Evolutionary conservation across 176 grass and related monocot genomes (phyloP).

Genomic region (Hordeum marinum): DNA sequence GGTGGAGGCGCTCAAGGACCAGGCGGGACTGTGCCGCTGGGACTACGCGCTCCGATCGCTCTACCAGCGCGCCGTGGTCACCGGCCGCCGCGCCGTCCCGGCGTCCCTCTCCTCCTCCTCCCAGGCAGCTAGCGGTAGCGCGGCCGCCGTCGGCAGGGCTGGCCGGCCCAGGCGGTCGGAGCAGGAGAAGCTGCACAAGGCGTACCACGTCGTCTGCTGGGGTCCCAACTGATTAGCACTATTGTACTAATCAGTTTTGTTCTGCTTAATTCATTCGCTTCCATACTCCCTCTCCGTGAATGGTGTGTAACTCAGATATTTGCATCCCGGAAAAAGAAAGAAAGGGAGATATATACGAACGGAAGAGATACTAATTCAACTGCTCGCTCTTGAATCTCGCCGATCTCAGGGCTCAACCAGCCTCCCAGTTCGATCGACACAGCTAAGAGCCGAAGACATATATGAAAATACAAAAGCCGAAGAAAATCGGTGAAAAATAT

Average conservation of each 20-base stretch:
- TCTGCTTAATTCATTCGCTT: neutral
- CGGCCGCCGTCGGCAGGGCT: neutral
- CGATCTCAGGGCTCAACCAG: no score
- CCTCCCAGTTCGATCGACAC: no score
- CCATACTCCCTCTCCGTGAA: neutral
- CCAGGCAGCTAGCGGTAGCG: neutral
- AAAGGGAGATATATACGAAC: no score
- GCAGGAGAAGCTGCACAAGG: constrained; percentile 56
- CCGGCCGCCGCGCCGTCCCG: constrained; percentile 26
- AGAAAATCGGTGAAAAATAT: no score
- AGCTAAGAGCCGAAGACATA: no score
- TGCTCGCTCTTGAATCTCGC: no score
- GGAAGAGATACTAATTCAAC: neutral
- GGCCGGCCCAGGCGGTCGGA: constrained; percentile 9
- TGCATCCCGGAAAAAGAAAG: neutral
- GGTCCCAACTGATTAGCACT: constrained; percentile 31
- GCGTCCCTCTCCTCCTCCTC: constrained; percentile 20
- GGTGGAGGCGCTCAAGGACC: constrained; percentile 76
- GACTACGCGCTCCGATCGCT: constrained; percentile 53
- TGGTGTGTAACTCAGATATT: neutral
- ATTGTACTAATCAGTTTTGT: neutral
- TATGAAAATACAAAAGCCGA: no score
- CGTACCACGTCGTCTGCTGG: constrained; percentile 78
- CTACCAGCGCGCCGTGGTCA: constrained; percentile 27
- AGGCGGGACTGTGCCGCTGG: constrained; percentile 64